Base-by-base conservation (phyloP, 2,329 filamentous ascomycete species). In the Mycosphaerelloides madeirae region DNA sequence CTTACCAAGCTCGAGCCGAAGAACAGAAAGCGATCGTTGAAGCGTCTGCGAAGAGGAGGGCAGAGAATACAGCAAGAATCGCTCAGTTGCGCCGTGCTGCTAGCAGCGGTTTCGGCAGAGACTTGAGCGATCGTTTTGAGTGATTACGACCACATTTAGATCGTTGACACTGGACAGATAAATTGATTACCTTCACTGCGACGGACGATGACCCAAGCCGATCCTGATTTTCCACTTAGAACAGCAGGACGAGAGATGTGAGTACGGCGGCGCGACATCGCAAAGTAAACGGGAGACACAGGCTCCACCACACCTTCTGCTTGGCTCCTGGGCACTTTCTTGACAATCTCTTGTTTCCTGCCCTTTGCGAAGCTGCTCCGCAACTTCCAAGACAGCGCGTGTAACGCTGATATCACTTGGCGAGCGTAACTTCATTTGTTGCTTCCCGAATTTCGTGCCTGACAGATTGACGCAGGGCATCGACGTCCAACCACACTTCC, bases 1-100 rank as follows among this genome's bases (percentile, higher is more conserved):
- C 80, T 52, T 80, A 77, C 15, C 77, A 77, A 49, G 76, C 76
- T 2, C 65, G 79, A 43, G 78, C 80, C 60, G 73, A 72, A 55
- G 78, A 81, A 65, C 70, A 78, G 47, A 67, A 65, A 54, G 66
- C 64, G 15, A 63, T 71, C 53, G 48, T 76, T 14, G 77, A 80
- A 55, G 73, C 69, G 56, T 71, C 72, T 52, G 70, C 78, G 36
- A 69, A 65, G 49, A 69, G 70, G 59, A 71, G 75, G 59, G 69
- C 72, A 50, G 72, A 74, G 51, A 69, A 66, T 37, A 61, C 76
- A 49, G 66, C 56, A 61, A 69, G 61, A 60, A 70, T 69, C 60
- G 69, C 68, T n/a, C 55, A 58, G 49, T 43, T 67, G 44, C 59
- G 64, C 57, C 63, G 64, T 28, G 68, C 65, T 49, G 66, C 66